A percentile compares a stretch with the other conserved stretches of the same genome.
Evolutionary conservation across 176 grass and related monocot genomes (phyloP).

Genomic region (Hyparrhenia diplandra): DNA sequence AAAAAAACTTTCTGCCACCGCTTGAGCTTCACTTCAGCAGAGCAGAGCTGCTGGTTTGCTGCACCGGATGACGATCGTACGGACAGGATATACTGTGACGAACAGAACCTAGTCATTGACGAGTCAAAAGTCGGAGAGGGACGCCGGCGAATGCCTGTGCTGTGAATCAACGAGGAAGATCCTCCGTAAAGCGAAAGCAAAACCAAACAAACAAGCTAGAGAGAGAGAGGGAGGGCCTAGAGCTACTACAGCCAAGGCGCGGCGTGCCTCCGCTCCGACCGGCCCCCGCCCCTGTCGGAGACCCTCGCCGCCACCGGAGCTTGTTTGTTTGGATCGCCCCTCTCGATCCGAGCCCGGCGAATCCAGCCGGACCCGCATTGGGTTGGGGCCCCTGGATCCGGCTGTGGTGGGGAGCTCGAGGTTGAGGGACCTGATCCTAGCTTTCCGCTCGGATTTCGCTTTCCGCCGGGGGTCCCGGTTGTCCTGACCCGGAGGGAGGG

Average conservation of each 20-base stretch:
- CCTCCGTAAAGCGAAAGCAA: constrained; percentile 42
- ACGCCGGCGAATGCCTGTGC: no score
- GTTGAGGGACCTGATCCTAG: not conserved
- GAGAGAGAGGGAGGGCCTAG: not conserved
- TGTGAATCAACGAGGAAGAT: constrained; percentile 5
- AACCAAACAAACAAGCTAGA: constrained; percentile 14
- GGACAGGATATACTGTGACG: no score
- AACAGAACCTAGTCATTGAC: no score
- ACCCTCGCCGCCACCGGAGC: not conserved
- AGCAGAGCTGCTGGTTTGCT: no score
- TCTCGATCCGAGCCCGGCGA: not conserved
- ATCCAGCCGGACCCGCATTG: not conserved
- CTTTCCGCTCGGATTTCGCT: constrained; percentile 19
- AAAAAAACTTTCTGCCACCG: no score
- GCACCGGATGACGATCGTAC: no score
- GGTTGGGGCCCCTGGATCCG: not conserved
- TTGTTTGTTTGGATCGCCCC: not conserved
- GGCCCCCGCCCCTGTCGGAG: constrained; percentile 11
- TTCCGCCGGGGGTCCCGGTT: not conserved
- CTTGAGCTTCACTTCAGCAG: no score
- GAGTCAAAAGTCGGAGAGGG: no score
- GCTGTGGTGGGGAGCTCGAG: constrained; percentile 7
- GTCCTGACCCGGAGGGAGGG: not conserved
- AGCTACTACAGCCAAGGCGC: not conserved
- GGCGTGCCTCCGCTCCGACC: constrained; percentile 18